Conservation (phyloP, 2,329 filamentous ascomycete species). For the Apiospora koreana region DNA sequence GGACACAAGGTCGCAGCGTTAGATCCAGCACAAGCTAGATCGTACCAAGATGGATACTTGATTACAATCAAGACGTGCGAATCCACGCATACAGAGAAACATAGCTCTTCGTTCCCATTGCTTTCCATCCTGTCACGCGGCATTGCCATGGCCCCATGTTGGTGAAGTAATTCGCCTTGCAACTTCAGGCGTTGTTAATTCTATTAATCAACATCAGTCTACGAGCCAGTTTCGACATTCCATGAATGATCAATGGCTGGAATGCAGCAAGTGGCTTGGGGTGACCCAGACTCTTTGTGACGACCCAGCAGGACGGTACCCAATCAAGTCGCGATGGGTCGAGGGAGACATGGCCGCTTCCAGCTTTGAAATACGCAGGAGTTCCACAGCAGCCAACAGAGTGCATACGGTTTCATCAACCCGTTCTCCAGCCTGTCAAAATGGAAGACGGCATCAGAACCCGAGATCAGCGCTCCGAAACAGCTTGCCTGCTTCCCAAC, state of each 20-base stretch:
- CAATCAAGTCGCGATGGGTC: not conserved
- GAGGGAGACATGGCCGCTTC: not conserved
- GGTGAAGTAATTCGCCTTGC: not conserved
- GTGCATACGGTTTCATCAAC: not conserved
- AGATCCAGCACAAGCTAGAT: not conserved
- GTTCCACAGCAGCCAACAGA: not conserved
- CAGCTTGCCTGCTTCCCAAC: not conserved
- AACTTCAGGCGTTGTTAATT: too few relatives aligned
- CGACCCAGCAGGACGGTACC: not conserved
- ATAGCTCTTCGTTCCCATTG: not conserved
- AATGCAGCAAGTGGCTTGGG: not conserved
- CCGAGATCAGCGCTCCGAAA: not conserved
- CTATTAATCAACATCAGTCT: too few relatives aligned
- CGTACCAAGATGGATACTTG: not conserved
- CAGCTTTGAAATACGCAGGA: not conserved
- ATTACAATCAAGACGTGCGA: not conserved
- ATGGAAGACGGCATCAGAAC: not conserved
- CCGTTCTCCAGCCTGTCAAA: not conserved
- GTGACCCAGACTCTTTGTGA: too few relatives aligned
- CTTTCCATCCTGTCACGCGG: not conserved
- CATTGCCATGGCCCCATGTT: not conserved
- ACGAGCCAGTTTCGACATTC: too few relatives aligned
- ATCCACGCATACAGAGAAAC: too few relatives aligned
- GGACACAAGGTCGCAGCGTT: not conserved
- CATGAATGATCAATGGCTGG: not conserved